Conservation (phyloP, 305 asterid species). For the Fraxinus greggii region DNA sequence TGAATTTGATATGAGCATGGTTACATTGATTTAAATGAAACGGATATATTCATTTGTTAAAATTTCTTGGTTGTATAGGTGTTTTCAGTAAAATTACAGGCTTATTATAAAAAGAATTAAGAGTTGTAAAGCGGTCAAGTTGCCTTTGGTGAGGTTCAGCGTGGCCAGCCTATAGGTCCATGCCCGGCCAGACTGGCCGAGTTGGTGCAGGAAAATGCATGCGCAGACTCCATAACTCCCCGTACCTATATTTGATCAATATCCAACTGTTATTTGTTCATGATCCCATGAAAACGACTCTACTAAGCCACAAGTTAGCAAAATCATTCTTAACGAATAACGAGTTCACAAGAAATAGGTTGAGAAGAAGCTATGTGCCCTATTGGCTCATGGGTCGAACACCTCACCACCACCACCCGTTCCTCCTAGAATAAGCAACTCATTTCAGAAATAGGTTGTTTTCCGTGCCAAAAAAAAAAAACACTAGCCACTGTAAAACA, state of each 20-base stretch:
- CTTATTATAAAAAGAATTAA: not conserved
- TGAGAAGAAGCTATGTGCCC: not conserved
- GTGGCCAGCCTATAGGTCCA: not conserved
- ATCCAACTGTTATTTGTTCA: not conserved
- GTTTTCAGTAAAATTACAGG: not conserved
- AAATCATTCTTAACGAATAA: not conserved
- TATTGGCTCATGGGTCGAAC: not conserved
- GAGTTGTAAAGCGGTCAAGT: not conserved
- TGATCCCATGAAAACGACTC: not conserved
- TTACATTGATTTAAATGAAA: not conserved
- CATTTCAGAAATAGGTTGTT: not conserved
- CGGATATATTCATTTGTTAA: not conserved
- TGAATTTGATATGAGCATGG: not conserved
- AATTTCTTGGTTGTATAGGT: not conserved
- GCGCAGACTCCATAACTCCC: not conserved
- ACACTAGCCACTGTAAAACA: not conserved
- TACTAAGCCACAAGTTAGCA: not conserved
- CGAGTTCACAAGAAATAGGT: not conserved
- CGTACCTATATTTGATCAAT: not conserved
- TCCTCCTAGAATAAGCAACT: not conserved
- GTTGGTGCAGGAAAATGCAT: not conserved
- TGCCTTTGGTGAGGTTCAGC: not conserved
- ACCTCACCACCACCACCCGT: not conserved
- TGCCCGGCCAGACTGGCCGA: not conserved
- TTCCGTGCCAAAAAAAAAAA: not conserved